A percentile compares a stretch with the other conserved stretches of the same genome.
Conservation (phyloP, 208 protist species). For the Entamoeba invadens region DNA sequence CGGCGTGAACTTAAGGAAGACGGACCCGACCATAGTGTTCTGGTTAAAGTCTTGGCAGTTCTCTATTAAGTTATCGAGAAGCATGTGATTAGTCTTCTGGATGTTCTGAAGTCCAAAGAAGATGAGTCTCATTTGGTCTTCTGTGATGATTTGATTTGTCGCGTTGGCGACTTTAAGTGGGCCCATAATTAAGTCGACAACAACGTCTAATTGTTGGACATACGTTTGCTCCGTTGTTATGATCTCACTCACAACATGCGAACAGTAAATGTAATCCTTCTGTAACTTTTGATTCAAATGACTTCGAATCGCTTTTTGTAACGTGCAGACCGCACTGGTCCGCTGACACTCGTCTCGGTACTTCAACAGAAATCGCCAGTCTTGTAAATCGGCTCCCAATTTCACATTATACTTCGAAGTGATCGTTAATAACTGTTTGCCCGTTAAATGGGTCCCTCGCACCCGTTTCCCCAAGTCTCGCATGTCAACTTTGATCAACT, state of each 20-base stretch:
- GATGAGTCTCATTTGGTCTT: background rate
- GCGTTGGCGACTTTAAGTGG: background rate
- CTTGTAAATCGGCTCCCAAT: background rate
- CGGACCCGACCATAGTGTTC: background rate
- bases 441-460: background rate
- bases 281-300: background rate
- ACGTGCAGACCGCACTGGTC: background rate
- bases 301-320: background rate
- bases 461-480: background rate
- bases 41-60: background rate
- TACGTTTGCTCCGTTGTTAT: background rate
- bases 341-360: background rate
- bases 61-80: background rate
- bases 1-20: background rate
- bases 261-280: background rate
- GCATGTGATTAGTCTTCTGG: background rate
- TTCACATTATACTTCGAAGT: background rate
- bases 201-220: background rate
- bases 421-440: background rate
- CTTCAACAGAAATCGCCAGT: background rate
- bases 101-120: background rate
- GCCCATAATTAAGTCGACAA: background rate
- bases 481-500: background rate
- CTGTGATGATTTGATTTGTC: background rate
- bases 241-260: background rate